These are phyloP conservation scores for Pyricularia sp. DNA, from an alignment of 2,329 filamentous ascomycete genomes.

Conservation along the genomic window DNA sequence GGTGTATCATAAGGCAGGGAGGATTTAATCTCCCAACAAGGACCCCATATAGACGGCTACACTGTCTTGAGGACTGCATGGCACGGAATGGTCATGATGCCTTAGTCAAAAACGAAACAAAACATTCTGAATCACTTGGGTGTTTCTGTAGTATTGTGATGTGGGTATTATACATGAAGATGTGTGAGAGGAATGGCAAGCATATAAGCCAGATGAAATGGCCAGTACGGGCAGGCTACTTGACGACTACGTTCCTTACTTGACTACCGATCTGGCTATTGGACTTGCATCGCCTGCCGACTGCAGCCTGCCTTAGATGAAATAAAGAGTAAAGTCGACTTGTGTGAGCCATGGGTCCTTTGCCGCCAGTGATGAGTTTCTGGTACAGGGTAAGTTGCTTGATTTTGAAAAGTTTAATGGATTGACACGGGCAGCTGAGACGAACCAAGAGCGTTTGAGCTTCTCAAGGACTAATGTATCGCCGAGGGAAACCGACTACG, in stretches of 20 bases:
- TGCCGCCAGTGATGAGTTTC: neutral
- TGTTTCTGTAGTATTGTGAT: neutral
- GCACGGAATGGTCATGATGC: slow-evolving; percentile 1
- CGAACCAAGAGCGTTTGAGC: neutral
- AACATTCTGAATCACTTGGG: neutral
- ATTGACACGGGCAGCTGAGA: neutral
- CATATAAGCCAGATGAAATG: too few species aligned
- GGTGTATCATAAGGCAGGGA: slow-evolving; percentile 25
- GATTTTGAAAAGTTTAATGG: neutral
- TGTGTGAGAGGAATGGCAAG: too few species aligned
- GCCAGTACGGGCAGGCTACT: too few species aligned
- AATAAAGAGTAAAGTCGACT: too few species aligned
- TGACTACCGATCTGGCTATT: too few species aligned
- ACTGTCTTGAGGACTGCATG: slow-evolving; percentile 1
- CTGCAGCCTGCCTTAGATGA: too few species aligned
- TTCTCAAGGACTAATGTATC: neutral
- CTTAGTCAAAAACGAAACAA: slow-evolving; percentile 1
- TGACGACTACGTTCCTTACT: too few species aligned
- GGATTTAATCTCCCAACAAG: neutral
- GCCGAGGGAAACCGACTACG: neutral
- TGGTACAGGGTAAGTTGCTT: neutral
- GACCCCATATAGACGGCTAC: neutral
- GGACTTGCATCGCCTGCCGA: too few species aligned
- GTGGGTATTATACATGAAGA: neutral
- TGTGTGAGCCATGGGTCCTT: too few species aligned